Conservation (phyloP, 2,329 filamentous ascomycete species). For the Exophiala oligosperma region DNA sequence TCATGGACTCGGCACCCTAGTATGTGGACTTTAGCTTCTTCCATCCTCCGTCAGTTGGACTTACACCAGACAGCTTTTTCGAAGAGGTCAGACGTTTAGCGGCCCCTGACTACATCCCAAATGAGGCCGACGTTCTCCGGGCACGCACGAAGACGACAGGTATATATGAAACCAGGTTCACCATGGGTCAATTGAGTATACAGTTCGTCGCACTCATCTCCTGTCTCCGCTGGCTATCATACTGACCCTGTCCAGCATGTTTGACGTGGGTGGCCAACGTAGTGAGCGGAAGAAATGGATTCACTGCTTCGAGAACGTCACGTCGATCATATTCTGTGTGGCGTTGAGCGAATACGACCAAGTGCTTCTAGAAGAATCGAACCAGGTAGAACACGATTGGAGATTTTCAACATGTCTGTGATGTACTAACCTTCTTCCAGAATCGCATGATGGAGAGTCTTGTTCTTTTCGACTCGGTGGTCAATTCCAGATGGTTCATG, state of each 20-base stretch:
- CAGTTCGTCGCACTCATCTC: constrained; percentile 66
- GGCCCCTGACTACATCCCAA: constrained; percentile 80
- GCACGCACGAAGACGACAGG: constrained; percentile 97
- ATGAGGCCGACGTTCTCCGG: constrained; percentile 90
- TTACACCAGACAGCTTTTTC: constrained; percentile 71
- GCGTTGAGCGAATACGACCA: constrained; percentile 98
- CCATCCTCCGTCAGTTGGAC: constrained; percentile 22
- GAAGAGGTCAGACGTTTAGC: constrained; percentile 87
- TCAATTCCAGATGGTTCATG: constrained; percentile 99
- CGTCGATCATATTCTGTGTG: constrained; percentile 98
- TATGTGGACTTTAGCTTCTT: constrained; percentile 51
- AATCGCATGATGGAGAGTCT: constrained; percentile 99
- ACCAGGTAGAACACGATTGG: constrained; percentile 66
- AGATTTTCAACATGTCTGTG: not conserved
- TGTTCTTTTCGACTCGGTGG: constrained; percentile 94
- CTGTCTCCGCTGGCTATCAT: constrained; percentile 3
- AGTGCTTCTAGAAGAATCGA: constrained; percentile 92
- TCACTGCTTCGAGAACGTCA: constrained; percentile 99
- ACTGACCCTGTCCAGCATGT: constrained; percentile 70
- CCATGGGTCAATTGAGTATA: constrained; percentile 98
- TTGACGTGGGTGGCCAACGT: constrained; percentile 94
- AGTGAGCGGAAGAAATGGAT: constrained; percentile 99
- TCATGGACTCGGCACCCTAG: constrained; percentile 99
- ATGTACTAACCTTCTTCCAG: constrained; percentile 46
- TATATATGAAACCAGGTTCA: constrained; percentile 98